Conservation (phyloP, 768 basidiomycete species). For the Boletus fagicola region DNA sequence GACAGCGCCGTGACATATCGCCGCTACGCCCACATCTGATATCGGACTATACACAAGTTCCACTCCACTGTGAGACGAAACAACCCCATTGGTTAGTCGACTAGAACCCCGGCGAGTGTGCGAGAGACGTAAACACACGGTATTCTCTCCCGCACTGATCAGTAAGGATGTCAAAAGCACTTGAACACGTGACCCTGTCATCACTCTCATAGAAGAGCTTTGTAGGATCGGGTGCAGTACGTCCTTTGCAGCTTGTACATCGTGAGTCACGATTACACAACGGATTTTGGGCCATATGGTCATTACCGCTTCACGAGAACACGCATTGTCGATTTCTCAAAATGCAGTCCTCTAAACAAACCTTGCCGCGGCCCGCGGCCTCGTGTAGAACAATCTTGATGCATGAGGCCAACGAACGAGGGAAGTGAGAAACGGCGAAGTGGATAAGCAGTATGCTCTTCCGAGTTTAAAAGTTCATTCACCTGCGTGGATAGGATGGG, state of each 20-base stretch:
- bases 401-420: slow-evolving; percentile 6
- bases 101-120: background rate
- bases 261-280: background rate
- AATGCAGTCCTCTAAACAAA: no score
- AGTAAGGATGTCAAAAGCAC: slow-evolving; percentile 1
- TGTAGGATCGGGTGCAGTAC: background rate
- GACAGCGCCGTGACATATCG: background rate
- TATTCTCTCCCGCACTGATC: slow-evolving; percentile 2
- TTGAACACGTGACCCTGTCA: background rate
- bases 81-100: background rate
- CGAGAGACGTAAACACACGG: slow-evolving; percentile 10
- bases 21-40: background rate
- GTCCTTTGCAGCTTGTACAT: background rate
- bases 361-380: slow-evolving; percentile 21
- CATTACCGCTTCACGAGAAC: slow-evolving; percentile 3
- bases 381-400: slow-evolving; percentile 13
- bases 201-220: background rate
- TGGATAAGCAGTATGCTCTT: slow-evolving; percentile 1
- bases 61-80: slow-evolving; percentile 15
- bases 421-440: slow-evolving; percentile 8
- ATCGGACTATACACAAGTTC: slow-evolving; percentile 4
- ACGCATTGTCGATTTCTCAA: background rate
- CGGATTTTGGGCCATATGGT: background rate
- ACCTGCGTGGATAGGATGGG: slow-evolving; percentile 3
- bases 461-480: slow-evolving; percentile 17